phyloP scores from a whole-genome alignment of 1,284 basidiomycete genomes.

The Ceratobasidium sp. region DNA sequence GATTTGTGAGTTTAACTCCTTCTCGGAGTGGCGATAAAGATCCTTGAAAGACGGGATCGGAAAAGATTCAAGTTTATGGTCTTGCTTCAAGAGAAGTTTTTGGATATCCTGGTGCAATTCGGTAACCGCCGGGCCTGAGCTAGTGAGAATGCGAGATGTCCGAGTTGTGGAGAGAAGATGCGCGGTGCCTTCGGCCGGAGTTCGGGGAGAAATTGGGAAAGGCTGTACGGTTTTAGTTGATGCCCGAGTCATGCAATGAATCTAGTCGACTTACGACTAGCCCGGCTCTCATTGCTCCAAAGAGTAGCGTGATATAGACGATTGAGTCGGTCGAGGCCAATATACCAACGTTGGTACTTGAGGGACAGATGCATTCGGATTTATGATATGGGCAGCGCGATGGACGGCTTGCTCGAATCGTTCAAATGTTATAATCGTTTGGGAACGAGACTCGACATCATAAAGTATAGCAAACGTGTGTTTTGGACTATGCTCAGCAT shows the following conservation, averaged over 20 bases:
- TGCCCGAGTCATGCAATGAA: neutral
- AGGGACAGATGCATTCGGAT: neutral
- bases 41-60: neutral
- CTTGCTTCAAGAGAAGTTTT: neutral
- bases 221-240: neutral
- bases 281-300: neutral
- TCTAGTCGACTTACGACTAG: neutral
- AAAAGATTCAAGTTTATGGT: neutral
- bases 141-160: neutral
- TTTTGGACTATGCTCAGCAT: neutral
- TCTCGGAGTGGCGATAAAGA: neutral
- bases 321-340: neutral
- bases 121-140: neutral
- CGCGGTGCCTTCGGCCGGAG: neutral
- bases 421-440: conserved; percentile 14
- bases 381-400: neutral
- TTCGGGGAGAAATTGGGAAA: conserved; percentile 7
- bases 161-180: neutral
- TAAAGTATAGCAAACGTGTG: conserved; percentile 18
- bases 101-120: neutral
- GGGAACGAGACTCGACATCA: neutral
- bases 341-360: conserved; percentile 2
- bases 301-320: neutral
- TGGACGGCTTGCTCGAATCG: conserved; percentile 1
- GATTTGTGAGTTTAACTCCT: neutral